phyloP scores from a whole-genome alignment of 225 moss, liverwort and hornwort genomes.

The Rhytidiadelphus loreus region DNA sequence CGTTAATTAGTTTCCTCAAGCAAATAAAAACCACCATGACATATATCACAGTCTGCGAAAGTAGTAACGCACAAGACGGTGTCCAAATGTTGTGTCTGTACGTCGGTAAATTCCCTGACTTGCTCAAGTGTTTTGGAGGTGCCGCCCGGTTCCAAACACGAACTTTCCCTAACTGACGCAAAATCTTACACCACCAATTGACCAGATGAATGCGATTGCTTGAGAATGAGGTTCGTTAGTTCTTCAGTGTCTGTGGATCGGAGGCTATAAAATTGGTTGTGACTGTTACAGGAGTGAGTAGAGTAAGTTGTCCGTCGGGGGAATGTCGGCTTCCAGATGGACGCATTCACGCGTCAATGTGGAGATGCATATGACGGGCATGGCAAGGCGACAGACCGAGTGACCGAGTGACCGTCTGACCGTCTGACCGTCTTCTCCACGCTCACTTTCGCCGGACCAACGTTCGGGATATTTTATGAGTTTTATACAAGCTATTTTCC shows the following conservation, averaged over 20 bases:
- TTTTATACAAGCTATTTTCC: too few relatives aligned
- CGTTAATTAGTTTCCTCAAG: not conserved
- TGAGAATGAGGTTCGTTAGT: not conserved
- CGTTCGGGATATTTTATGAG: too few relatives aligned
- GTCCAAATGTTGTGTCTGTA: not conserved
- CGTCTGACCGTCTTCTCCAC: too few relatives aligned
- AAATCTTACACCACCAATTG: not conserved
- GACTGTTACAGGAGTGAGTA: not conserved
- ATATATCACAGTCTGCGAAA: not conserved
- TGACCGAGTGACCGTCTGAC: too few relatives aligned
- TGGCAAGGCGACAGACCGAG: not conserved
- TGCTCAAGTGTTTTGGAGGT: not conserved
- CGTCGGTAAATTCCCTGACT: not conserved
- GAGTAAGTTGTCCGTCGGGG: not conserved
- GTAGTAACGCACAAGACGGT: not conserved
- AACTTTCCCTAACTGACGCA: not conserved
- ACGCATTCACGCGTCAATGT: not conserved
- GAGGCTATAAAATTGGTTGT: too few relatives aligned
- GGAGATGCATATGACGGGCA: not conserved
- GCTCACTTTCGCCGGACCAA: too few relatives aligned
- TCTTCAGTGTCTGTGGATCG: too few relatives aligned
- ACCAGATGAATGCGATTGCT: not conserved
- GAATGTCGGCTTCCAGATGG: not conserved
- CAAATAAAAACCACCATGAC: not conserved
- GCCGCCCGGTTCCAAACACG: not conserved